Percentiles rank a stretch among this genome's conserved stretches.
Conservation (phyloP, 1,284 basidiomycete genomes). For the Irpex sp. region DNA sequence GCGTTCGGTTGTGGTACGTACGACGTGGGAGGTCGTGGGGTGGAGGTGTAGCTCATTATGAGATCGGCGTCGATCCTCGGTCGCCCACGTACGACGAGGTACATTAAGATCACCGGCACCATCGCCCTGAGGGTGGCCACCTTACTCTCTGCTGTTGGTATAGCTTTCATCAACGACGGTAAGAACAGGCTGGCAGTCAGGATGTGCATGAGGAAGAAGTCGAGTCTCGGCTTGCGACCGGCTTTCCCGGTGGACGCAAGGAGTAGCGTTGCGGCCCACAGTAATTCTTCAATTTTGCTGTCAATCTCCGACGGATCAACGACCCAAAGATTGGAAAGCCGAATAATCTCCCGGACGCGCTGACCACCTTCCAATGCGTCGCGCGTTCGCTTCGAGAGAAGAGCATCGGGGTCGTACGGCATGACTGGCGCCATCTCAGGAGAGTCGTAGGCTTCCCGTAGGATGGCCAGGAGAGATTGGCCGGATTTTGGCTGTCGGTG, state of each 20-base stretch:
- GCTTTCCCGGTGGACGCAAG: constrained; percentile 6
- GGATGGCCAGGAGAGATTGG: constrained; percentile 44
- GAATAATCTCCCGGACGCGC: constrained; percentile 42
- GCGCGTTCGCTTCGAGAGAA: constrained; percentile 33
- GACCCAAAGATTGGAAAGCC: constrained; percentile 47
- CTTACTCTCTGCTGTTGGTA: constrained; percentile 37
- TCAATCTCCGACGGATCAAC: constrained; percentile 30
- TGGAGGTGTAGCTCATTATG: constrained; percentile 48
- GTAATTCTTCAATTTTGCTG: constrained; percentile 9
- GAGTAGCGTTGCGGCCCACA: constrained; percentile 8
- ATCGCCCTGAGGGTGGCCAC: constrained; percentile 47
- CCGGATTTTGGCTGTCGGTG: constrained; percentile 23
- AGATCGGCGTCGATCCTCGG: constrained; percentile 55
- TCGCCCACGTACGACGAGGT: constrained; percentile 49
- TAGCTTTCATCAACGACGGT: constrained; percentile 38
- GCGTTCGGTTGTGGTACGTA: constrained; percentile 16
- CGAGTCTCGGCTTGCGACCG: constrained; percentile 9
- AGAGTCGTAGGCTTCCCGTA: constrained; percentile 52
- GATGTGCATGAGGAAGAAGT: constrained; percentile 62
- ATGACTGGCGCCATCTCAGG: constrained; percentile 46
- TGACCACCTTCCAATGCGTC: constrained; percentile 34
- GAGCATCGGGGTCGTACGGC: constrained; percentile 46
- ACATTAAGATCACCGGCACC: constrained; percentile 41
- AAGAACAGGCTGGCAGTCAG: constrained; percentile 63
- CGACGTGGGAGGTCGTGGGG: constrained; percentile 33